phyloP scores from a whole-genome alignment of 2,329 filamentous ascomycete species.

The Alternaria conjuncta region DNA sequence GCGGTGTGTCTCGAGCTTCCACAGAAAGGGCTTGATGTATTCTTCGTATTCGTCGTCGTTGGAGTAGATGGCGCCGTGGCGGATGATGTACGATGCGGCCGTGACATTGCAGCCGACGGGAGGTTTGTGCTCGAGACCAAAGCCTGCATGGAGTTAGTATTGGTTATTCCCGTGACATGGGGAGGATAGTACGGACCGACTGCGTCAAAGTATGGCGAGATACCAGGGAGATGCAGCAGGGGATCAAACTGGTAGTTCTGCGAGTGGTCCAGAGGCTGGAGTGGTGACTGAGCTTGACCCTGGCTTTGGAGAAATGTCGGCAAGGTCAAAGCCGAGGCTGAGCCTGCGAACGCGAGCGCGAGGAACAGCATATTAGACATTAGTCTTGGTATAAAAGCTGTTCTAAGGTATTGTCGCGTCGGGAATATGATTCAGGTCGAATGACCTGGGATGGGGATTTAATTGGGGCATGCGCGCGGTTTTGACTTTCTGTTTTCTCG shows the following conservation, averaged over 20 bases:
- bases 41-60: slow-evolving; percentile 59
- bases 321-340: slow-evolving; percentile 27
- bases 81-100: slow-evolving; percentile 56
- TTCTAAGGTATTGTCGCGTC: background rate
- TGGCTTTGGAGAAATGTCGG: slow-evolving; percentile 13
- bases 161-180: background rate
- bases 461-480: slow-evolving; percentile 6
- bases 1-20: slow-evolving; percentile 65
- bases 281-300: slow-evolving; percentile 11
- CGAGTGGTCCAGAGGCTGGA: slow-evolving; percentile 34
- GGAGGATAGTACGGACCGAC: slow-evolving; percentile 31
- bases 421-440: background rate
- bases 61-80: slow-evolving; percentile 58
- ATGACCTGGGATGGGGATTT: background rate
- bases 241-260: slow-evolving; percentile 55
- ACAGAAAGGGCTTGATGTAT: slow-evolving; percentile 57
- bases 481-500: slow-evolving; percentile 7
- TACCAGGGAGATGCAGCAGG: slow-evolving; percentile 57
- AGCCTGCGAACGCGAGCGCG: slow-evolving; percentile 25
- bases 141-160: slow-evolving; percentile 20
- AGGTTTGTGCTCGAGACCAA: slow-evolving; percentile 53
- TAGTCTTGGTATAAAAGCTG: background rate
- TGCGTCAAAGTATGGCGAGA: slow-evolving; percentile 59
- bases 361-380: slow-evolving; percentile 17
- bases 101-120: slow-evolving; percentile 59